These are phyloP conservation scores for Cenococcum geophilum DNA, from an alignment of 495 filamentous ascomycete genomes.

Conservation along the genomic window DNA sequence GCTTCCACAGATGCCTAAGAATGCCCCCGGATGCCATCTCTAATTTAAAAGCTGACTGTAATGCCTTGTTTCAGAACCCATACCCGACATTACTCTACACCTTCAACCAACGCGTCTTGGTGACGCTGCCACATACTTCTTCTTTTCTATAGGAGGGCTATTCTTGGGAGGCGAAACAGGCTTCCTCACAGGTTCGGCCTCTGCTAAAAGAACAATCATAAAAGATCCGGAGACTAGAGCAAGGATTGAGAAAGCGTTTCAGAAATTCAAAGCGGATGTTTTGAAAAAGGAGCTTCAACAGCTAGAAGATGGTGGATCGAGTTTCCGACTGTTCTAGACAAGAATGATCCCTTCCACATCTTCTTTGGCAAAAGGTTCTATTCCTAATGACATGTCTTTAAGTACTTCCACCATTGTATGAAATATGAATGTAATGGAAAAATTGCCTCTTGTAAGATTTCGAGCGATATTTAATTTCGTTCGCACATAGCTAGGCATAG, in stretches of 20 bases:
- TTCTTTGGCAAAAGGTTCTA: no score
- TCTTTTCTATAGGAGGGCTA: slow-evolving; percentile 55
- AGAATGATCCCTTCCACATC: not conserved
- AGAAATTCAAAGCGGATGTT: slow-evolving; percentile 55
- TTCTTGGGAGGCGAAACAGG: slow-evolving; percentile 62
- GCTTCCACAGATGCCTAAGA: not conserved
- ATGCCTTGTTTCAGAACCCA: slow-evolving; percentile 44
- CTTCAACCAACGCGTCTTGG: slow-evolving; percentile 53
- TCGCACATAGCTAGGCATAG: no score
- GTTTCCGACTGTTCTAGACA: not conserved
- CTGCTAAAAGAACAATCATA: slow-evolving; percentile 47
- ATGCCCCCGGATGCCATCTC: not conserved
- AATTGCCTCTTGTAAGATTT: no score
- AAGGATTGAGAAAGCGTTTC: slow-evolving; percentile 60
- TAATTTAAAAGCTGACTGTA: not conserved
- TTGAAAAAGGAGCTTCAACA: slow-evolving; percentile 51
- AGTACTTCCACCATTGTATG: no score
- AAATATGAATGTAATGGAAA: no score
- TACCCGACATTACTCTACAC: slow-evolving; percentile 55
- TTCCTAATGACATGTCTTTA: no score
- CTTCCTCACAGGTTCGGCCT: slow-evolving; percentile 49
- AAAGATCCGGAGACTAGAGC: slow-evolving; percentile 49
- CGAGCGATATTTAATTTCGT: no score
- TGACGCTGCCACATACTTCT: slow-evolving; percentile 57
- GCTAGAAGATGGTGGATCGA: slow-evolving; percentile 41